Evolutionary conservation across 257 asterid species (phyloP), one percentile per base, ranked within the genome.

Genomic region (Solanum lignicaule): DNA sequence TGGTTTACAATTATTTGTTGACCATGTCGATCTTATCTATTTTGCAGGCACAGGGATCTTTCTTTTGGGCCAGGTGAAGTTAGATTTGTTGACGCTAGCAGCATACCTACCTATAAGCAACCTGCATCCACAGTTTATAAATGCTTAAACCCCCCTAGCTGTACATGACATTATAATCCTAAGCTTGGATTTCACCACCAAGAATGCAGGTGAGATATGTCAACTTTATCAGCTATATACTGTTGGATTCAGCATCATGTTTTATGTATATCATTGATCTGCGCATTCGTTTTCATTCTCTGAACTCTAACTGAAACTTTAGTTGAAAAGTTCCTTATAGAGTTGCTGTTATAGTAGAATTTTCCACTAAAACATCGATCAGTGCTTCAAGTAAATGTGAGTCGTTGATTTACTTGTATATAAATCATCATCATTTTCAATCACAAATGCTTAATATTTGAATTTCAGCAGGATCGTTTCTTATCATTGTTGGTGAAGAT

Each of bases 111-210:
- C 18, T 95, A 95, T 87, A 95, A 92, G 88, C 98, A 93, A 85
- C 99, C 98, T 69, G 90, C 95, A 73, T 96, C 98, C 39, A 93
- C 94, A 18, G 93, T 96, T 85, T 95, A 94, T 86, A 96, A 94
- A 92, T 96, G 99, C 90, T 92, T 91, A 15, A 95, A 95, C 78
- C 99, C 98, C 65, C 99, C 99, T 60, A 95, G 89, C 85, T 96
- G 99, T 88, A 93, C 90, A 73, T 95, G 92, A 92, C 86, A 87
- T 73, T 83, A 29, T 65, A 11, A 31, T 33, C 35, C 46, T 46
- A 84, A 21, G 2, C 41, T 25, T 52, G 83, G 68, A 38, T 32
- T 1, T 81, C 6, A 52, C 41, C 85, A 46, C 11, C 41, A 81
- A 81, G 27, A 46, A 48, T 48, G 68, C 69, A 46, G 85, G 85